These are phyloP conservation scores for Penicillium cataractarum DNA, from an alignment of 495 filamentous ascomycete species.

Conservation along the genomic window DNA sequence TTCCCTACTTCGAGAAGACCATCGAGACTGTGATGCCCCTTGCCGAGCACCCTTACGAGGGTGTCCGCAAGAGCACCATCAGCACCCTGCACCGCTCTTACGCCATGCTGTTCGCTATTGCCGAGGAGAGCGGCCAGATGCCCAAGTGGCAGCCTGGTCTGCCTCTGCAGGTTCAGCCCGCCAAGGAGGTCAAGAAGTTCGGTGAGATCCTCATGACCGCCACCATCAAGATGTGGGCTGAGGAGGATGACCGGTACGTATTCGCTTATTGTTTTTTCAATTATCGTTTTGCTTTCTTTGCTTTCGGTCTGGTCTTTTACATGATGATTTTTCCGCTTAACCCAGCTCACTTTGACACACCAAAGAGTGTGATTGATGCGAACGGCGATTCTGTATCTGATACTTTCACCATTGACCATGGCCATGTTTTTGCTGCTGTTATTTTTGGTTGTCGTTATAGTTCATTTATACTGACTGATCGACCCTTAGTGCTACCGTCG, in stretches of 20 bases:
- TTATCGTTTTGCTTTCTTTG: conserved; percentile 35
- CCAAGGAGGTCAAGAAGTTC: conserved; percentile 77
- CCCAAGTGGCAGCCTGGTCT: conserved; percentile 87
- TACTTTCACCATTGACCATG: conserved; percentile 11
- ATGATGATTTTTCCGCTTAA: conserved; percentile 95
- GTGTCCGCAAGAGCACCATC: conserved; percentile 87
- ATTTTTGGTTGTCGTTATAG: conserved; percentile 8
- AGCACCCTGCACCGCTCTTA: conserved; percentile 92
- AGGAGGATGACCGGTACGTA: conserved; percentile 88
- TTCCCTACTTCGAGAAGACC: conserved; percentile 91
- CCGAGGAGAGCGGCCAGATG: conserved; percentile 78
- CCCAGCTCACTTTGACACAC: conserved; percentile 99
- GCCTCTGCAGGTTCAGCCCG: conserved; percentile 77
- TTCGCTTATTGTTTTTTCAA: conserved; percentile 32
- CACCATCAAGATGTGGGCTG: conserved; percentile 81
- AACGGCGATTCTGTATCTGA: conserved; percentile 72
- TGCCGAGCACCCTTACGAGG: conserved; percentile 87
- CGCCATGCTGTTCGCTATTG: conserved; percentile 83
- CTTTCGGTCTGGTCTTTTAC: conserved; percentile 30
- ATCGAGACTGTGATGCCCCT: conserved; percentile 79
- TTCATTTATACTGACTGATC: conserved; percentile 43
- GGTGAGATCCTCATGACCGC: conserved; percentile 84
- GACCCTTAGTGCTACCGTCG: conserved; percentile 72
- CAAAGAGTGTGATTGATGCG: conserved; percentile 79
- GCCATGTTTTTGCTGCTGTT: conserved; percentile 19